Evolutionary conservation across 2,329 filamentous ascomycete genomes (phyloP).

Genomic region (Diaporthe destruens): DNA sequence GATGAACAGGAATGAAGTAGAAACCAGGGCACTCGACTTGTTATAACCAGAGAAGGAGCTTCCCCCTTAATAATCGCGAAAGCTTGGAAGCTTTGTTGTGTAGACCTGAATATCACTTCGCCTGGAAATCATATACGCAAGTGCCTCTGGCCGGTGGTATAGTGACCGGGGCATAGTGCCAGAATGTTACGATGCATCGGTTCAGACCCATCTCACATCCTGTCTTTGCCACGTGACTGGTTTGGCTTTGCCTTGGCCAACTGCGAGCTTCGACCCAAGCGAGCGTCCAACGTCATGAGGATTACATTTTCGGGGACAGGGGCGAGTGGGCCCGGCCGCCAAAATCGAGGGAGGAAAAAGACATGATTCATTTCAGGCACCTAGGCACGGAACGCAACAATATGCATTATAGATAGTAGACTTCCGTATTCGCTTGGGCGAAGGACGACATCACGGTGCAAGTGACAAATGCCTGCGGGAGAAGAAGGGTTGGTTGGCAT

Average conservation of each 20-base stretch:
- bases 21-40: too few relatives aligned
- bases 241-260: background rate
- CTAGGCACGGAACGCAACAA: background rate
- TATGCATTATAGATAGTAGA: background rate
- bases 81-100: background rate
- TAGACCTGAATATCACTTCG: too few relatives aligned
- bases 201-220: too few relatives aligned
- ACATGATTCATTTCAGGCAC: too few relatives aligned
- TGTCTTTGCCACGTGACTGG: background rate
- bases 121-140: background rate
- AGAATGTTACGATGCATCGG: background rate
- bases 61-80: too few relatives aligned
- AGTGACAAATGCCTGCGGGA: background rate
- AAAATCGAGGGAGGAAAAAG: background rate
- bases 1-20: background rate
- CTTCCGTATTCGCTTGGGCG: background rate
- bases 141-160: rapidly evolving
- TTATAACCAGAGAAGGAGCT: too few relatives aligned
- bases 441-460: too few relatives aligned
- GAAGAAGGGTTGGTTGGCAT: too few relatives aligned
- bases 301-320: too few relatives aligned
- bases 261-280: background rate
- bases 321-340: background rate
- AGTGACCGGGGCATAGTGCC: background rate
- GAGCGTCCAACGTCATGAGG: background rate